phyloP scores from a whole-genome alignment of 176 grass and related monocot genomes.

The Cymbopogon citratus region DNA sequence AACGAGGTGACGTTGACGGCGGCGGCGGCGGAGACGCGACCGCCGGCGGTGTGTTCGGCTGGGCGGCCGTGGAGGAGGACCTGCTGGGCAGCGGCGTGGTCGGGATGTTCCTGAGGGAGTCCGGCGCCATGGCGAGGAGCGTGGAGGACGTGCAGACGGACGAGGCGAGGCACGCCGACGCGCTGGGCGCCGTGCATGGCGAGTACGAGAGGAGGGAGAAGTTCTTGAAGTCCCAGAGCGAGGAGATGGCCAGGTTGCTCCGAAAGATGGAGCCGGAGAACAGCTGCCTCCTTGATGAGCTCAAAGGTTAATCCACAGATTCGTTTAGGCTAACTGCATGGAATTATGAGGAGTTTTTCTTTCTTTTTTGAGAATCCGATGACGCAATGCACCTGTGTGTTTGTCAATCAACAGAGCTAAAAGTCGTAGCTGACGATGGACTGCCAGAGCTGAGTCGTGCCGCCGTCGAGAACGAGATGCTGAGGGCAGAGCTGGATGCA shows the following conservation, averaged over 20 bases:
- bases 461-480: neutral
- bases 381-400: neutral
- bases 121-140: slow-evolving; percentile 2
- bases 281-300: neutral
- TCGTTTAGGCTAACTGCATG: neutral
- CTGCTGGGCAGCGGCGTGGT: neutral
- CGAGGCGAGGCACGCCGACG: neutral
- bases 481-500: neutral
- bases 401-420: neutral
- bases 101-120: slow-evolving; percentile 7
- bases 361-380: neutral
- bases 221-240: slow-evolving; percentile 4
- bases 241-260: neutral
- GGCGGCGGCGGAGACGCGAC: too few species aligned
- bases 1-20: neutral
- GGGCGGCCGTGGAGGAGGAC: slow-evolving; percentile 16
- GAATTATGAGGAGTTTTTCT: neutral
- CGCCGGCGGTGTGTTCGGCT: slow-evolving; percentile 21
- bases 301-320: neutral
- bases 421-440: neutral
- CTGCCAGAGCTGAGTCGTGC: neutral
- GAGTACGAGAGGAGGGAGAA: slow-evolving; percentile 10
- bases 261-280: neutral
- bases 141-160: slow-evolving; percentile 19
- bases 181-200: neutral